These are phyloP conservation scores for Saksenaea oblongispora DNA, from an alignment of 371 early-diverging fungal genomes.

Conservation along the genomic window DNA sequence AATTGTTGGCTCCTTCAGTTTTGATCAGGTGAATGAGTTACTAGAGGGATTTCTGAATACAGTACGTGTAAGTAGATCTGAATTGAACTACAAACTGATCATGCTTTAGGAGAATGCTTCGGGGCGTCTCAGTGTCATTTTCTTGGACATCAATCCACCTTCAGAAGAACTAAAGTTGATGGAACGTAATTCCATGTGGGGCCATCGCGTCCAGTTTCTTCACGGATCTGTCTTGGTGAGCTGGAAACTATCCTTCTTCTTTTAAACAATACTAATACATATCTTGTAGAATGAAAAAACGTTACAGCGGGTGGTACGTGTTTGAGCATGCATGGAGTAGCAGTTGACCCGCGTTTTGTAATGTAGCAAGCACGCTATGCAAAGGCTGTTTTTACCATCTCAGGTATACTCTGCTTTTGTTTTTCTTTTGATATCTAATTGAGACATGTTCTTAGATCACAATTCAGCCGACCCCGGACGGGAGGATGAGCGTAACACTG, in stretches of 20 bases:
- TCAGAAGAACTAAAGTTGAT: conserved; percentile 51
- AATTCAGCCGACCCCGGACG: conserved; percentile 41
- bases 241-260: neutral
- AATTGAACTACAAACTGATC: conserved; percentile 7
- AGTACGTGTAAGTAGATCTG: conserved; percentile 21
- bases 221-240: conserved; percentile 56
- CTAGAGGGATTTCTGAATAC: conserved; percentile 62
- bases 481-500: conserved; percentile 63
- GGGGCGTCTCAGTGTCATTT: conserved; percentile 54
- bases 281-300: conserved; percentile 32
- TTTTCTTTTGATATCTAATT: too few species aligned
- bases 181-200: conserved; percentile 48
- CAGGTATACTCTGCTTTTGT: conserved; percentile 32
- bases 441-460: conserved; percentile 35
- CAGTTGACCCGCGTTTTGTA: conserved; percentile 2
- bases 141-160: conserved; percentile 56
- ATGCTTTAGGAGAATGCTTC: conserved; percentile 36
- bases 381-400: conserved; percentile 51
- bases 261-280: neutral
- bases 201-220: conserved; percentile 39
- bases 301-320: conserved; percentile 44
- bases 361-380: conserved; percentile 42
- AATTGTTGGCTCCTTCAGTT: conserved; percentile 62
- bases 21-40: conserved; percentile 57
- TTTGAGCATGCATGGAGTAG: neutral